Evolutionary conservation across 1,284 basidiomycete species (phyloP), one percentile per base, ranked within the genome.

Genomic region (Schizophyllum amplum): DNA sequence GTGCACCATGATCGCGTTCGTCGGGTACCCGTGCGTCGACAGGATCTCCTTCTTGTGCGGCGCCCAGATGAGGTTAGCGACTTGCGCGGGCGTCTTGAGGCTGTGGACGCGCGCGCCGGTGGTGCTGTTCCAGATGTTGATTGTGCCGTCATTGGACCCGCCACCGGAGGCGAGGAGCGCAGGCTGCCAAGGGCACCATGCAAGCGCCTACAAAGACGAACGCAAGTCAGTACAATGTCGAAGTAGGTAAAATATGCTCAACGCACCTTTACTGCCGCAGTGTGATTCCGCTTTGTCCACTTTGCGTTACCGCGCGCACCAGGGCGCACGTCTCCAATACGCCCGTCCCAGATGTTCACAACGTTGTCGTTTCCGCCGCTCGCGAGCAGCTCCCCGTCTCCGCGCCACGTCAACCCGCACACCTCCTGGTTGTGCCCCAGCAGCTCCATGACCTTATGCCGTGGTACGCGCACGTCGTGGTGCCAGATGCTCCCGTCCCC

Each of bases 161-260:
- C 97, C 97, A 0, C 97, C 97, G 0, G 90, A 88, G 0, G 96
- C 96, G 52, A 99, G 83, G 6, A 99, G 78, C 7, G 90, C 89
- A 0, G 89, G 83, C 73, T 96, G 92, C 94, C 96, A 98, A 0
- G 96, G 94, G 63, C 93, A 98, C 94, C 97, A 99, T 0, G 94
- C 92, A 51, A 99, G 76, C 0, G 94, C 95, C 88, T 92, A 57
- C 48, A 55, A 20, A 46, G 24, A 52, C 50, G 21, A n/a, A n/a
- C n/a, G n/a, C n/a, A n/a, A n/a, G 53, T 47, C 47, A 17, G 33
- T 9, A 47, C n/a, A n/a, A n/a, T 33, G 53, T 23, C 25, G 24
- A 33, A 25, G 26, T 20, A 24, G 20, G 7, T 9, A 22, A 21
- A 50, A n/a, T n/a, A 3, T 5, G 9, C 22, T 50, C 48, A 5